A percentile compares a stretch with the other conserved stretches of the same genome.
phyloP scores from a whole-genome alignment of 306 rosid species.

The Fagus crenata region DNA sequence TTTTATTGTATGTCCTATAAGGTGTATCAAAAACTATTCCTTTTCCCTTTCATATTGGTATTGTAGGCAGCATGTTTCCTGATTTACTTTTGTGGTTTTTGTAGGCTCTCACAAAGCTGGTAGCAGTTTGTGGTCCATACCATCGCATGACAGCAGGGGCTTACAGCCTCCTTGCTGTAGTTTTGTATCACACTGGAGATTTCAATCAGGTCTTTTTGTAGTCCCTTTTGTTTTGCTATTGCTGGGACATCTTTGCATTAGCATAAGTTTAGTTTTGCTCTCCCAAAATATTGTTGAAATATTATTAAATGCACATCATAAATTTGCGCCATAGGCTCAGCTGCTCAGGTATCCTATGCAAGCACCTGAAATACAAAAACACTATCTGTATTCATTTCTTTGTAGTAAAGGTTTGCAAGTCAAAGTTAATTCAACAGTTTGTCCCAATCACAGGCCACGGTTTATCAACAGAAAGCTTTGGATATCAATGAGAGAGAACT shows the following conservation, averaged over 20 bases:
- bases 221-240: constrained; percentile 35
- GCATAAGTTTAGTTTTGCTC: not conserved
- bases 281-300: not conserved
- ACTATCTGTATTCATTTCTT: not conserved
- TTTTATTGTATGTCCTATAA: constrained; percentile 9
- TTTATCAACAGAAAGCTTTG: constrained; percentile 95
- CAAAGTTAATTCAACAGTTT: constrained; percentile 28
- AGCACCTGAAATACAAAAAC: constrained; percentile 16
- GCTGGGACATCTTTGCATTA: constrained; percentile 27
- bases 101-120: constrained; percentile 96
- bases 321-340: constrained; percentile 5
- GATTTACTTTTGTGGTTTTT: constrained; percentile 31
- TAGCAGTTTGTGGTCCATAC: constrained; percentile 97
- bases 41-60: constrained; percentile 17
- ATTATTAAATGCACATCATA: not conserved
- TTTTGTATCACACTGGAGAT: constrained; percentile 98
- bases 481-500: constrained; percentile 97
- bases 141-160: constrained; percentile 99
- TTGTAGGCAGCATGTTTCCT: constrained; percentile 16
- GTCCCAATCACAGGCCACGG: constrained; percentile 73
- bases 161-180: constrained; percentile 98
- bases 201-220: constrained; percentile 77
- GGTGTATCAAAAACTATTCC: constrained; percentile 15
- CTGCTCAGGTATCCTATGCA: constrained; percentile 1
- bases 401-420: constrained; percentile 24